Base-by-base conservation (phyloP, 2,329 filamentous ascomycete genomes). In the Gaeumannomyces sp. region DNA sequence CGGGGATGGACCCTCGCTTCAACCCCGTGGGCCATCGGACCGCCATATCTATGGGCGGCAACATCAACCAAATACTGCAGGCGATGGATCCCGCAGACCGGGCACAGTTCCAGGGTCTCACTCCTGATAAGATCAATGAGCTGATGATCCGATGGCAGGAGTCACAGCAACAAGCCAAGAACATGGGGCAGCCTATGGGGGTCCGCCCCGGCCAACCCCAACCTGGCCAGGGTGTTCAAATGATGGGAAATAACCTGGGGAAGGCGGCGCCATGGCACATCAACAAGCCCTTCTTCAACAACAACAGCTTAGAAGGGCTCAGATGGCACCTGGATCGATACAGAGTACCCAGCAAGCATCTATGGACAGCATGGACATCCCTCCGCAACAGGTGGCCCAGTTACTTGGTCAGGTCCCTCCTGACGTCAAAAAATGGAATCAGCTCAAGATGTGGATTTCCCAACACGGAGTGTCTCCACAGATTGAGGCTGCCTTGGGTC, bases 1-100 rank as follows among this genome's bases (percentile, higher is more conserved):
- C 22, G 79, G 81, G 80, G 33, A 74, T 83, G 19, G 80, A 85
- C 67, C 80, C 80, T 19, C 78, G 82, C 4, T 87, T 88, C 69
- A 83, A 81, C 67, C 82, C 84, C 70, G 64, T 67, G 60, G 76
- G 73, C 64, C 82, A 80, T 50, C 81, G 81, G 64, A 75, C 80
- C 61, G 78, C 78, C 2, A 72, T 73, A 53, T 70, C 72, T 11
- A 75, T 80, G 69, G 73, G 72, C 35, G 71, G 72, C 4, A 74
- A 73, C 56, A 67, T 72, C 16, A 76, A 73, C 62, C 79, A 78
- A 69, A 76, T 83, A 72, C 68, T 83, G 28, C 70, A 74, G 38
- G 77, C 74, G 59, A 79, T 88, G 75, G 72, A 73, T 1, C 73
- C 74, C 0, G 82, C 85, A 22, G 78, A 81, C 62, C 78, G 81